Conservation (phyloP, 805 yeast genomes). For the Wickerhamomyces xylosicus region DNA sequence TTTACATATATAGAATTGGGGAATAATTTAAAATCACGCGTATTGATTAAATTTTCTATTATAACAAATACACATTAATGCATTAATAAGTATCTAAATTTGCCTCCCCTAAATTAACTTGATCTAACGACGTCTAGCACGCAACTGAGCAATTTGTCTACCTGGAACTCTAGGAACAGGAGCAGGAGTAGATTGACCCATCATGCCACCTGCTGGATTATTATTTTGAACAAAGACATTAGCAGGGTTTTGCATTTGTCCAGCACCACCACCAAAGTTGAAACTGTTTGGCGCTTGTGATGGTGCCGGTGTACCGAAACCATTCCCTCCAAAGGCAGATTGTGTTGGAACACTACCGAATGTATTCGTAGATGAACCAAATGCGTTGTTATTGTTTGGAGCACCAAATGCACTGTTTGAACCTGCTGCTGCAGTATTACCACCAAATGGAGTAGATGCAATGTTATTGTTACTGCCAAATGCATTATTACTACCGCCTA, state of each 20-base stretch:
- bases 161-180: constrained; percentile 12
- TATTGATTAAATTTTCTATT: too few species aligned
- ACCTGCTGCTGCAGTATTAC: not conserved
- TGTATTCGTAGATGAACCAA: too few species aligned
- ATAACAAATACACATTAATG: too few species aligned
- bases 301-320: not conserved
- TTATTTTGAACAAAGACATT: constrained; percentile 9
- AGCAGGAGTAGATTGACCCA: constrained; percentile 5
- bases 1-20: too few species aligned
- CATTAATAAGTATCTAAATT: too few species aligned
- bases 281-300: constrained; percentile 1
- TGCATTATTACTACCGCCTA: not conserved
- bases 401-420: constrained; percentile 1
- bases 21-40: too few species aligned
- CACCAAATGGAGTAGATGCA: constrained; percentile 6
- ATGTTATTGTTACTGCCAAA: not conserved
- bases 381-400: not conserved
- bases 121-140: constrained; percentile 16
- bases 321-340: constrained; percentile 1
- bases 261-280: constrained; percentile 2
- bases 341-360: not conserved
- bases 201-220: not conserved
- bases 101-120: too few species aligned
- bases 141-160: constrained; percentile 19
- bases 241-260: constrained; percentile 6